These are phyloP conservation scores for Plasmodium reichenowi DNA, from an alignment of 169 alveolate genomes.

Conservation along the genomic window DNA sequence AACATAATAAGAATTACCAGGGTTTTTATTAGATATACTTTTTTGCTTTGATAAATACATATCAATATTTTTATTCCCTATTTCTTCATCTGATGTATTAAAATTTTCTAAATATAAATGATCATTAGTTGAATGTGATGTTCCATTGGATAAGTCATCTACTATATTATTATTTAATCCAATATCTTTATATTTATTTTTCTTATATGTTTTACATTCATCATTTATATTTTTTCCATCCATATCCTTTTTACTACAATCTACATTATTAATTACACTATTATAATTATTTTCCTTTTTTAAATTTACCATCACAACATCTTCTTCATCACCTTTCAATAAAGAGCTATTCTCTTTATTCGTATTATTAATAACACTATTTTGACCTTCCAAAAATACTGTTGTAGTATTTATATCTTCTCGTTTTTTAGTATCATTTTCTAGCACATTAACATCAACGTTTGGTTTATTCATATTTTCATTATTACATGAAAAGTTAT, in stretches of 20 bases:
- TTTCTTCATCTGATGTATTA: constrained; percentile 71
- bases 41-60: constrained; percentile 4
- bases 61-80: constrained; percentile 9
- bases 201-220: background rate
- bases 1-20: constrained; percentile 30
- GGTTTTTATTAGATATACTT: constrained; percentile 12
- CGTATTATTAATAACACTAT: background rate
- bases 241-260: background rate
- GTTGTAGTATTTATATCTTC: background rate
- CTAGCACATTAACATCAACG: background rate
- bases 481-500: background rate
- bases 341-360: background rate
- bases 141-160: constrained; percentile 22
- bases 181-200: background rate
- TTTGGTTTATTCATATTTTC: background rate
- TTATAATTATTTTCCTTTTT: constrained; percentile 3
- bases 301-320: no score
- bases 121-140: constrained; percentile 67
- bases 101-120: constrained; percentile 53
- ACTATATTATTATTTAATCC: constrained; percentile 1
- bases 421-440: constrained; percentile 5
- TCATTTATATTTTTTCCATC: background rate
- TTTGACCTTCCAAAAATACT: background rate
- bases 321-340: background rate
- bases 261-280: background rate